A percentile compares a stretch with the other conserved stretches of the same genome.
Evolutionary conservation across 257 asterid genomes (phyloP).

Genomic region (Rehmannia glutinosa): DNA sequence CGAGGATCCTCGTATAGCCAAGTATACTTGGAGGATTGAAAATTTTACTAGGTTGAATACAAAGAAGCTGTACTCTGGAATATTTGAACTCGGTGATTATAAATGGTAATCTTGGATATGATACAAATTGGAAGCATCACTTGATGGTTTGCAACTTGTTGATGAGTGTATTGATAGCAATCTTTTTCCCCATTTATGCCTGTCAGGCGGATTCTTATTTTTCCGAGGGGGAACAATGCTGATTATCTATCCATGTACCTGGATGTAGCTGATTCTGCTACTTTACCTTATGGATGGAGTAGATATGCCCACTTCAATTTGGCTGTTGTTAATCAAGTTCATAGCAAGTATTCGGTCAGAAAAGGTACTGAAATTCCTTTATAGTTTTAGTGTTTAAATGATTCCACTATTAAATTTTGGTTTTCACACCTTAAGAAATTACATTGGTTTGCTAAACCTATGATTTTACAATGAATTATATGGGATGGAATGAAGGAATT

Average conservation of each 20-base stretch:
- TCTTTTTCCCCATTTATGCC: slow-evolving; percentile 7
- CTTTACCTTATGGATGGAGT: slow-evolving; percentile 48
- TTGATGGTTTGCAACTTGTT: slow-evolving; percentile 8
- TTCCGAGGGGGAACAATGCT: slow-evolving; percentile 43
- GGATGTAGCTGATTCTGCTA: slow-evolving; percentile 42
- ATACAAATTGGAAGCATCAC: background rate
- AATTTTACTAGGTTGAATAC: slow-evolving; percentile 34
- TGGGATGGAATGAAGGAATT: slow-evolving; percentile 2
- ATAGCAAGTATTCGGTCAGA: slow-evolving; percentile 37
- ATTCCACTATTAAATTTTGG: background rate
- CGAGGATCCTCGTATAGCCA: slow-evolving; percentile 32
- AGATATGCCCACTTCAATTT: slow-evolving; percentile 47
- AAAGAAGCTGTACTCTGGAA: slow-evolving; percentile 49
- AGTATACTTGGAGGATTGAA: slow-evolving; percentile 52
- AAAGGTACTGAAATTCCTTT: slow-evolving; percentile 31
- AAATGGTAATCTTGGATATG: slow-evolving; percentile 36
- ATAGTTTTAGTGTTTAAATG: slow-evolving; percentile 1
- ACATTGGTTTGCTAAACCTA: background rate
- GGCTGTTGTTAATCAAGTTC: slow-evolving; percentile 44
- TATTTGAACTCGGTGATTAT: slow-evolving; percentile 38
- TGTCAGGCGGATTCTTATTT: slow-evolving; percentile 53
- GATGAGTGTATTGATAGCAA: background rate
- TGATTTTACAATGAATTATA: background rate
- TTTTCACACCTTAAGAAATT: slow-evolving; percentile 4
- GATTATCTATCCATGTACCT: slow-evolving; percentile 45